A percentile compares a stretch with the other conserved stretches of the same genome.
Conservation (phyloP, 306 rosid species). For the Spatholobus suberectus region DNA sequence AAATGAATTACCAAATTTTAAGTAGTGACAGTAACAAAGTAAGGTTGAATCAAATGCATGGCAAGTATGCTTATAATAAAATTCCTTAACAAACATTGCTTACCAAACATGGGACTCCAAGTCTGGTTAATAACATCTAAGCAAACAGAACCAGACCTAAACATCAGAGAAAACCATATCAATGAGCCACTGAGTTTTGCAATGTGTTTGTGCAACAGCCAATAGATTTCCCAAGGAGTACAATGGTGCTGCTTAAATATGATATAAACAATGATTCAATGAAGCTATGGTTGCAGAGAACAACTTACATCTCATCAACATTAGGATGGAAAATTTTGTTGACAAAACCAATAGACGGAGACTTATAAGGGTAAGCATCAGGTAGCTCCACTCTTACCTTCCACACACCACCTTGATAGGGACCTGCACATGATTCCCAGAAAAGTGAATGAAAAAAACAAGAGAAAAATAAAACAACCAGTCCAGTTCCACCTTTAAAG, state of each 20-base stretch:
- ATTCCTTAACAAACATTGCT: neutral
- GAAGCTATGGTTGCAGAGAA: neutral
- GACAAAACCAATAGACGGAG: slow-evolving; percentile 88
- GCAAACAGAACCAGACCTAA: slow-evolving; percentile 93
- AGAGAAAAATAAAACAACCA: neutral
- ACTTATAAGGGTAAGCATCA: slow-evolving; percentile 89
- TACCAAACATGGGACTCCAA: slow-evolving; percentile 98
- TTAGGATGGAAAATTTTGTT: slow-evolving; percentile 95
- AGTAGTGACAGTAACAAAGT: slow-evolving; percentile 19
- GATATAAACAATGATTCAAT: slow-evolving; percentile 18
- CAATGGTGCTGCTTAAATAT: slow-evolving; percentile 5
- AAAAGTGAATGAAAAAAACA: neutral
- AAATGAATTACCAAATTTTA: slow-evolving; percentile 27
- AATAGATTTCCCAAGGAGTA: slow-evolving; percentile 1
- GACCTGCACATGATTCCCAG: slow-evolving; percentile 62
- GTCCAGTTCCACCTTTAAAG: slow-evolving; percentile 23
- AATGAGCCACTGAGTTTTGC: slow-evolving; percentile 33
- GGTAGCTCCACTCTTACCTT: slow-evolving; percentile 86
- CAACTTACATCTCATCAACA: slow-evolving; percentile 90
- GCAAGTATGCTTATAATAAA: neutral
- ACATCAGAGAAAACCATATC: slow-evolving; percentile 43
- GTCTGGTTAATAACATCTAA: slow-evolving; percentile 92
- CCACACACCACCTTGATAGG: slow-evolving; percentile 85
- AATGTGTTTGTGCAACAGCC: slow-evolving; percentile 18
- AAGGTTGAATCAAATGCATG: neutral